These are phyloP conservation scores for Colletotrichum lupini DNA, from an alignment of 2,329 filamentous ascomycete species.

Conservation along the genomic window DNA sequence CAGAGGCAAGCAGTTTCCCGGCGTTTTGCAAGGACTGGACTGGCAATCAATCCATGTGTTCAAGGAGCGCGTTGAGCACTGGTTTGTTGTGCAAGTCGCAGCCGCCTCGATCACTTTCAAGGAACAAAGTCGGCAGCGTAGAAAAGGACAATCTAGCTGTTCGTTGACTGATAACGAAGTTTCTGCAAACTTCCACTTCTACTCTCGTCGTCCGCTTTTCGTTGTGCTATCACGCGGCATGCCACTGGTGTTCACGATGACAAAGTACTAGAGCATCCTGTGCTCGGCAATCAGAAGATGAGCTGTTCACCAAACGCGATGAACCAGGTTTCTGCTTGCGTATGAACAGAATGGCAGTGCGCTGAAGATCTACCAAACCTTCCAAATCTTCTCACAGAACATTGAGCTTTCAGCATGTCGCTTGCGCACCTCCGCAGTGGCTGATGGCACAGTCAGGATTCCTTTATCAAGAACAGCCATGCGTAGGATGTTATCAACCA, in stretches of 20 bases:
- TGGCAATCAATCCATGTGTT: background rate
- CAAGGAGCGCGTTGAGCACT: background rate
- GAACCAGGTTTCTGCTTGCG: background rate
- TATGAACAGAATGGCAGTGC: background rate
- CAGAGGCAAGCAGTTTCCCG: background rate
- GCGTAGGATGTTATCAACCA: background rate
- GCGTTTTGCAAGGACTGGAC: background rate
- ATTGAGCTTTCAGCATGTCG: too few species aligned
- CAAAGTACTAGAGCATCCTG: background rate
- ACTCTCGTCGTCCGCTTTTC: background rate
- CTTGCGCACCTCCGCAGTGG: background rate
- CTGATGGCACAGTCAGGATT: background rate
- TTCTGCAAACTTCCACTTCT: background rate
- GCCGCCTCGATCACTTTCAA: background rate
- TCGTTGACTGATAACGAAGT: background rate
- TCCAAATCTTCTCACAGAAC: too few species aligned
- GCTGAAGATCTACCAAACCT: background rate
- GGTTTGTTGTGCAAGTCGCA: background rate
- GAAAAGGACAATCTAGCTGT: background rate
- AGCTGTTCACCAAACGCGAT: background rate
- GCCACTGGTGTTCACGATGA: background rate
- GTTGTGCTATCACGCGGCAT: background rate
- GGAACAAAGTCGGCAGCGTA: background rate
- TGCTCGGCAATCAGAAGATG: background rate
- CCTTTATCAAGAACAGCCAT: background rate